Percentiles rank a stretch among this genome's conserved stretches.
Evolutionary conservation across 805 yeast species (phyloP).

Genomic region (Schwanniomyces pseudopolymorphus): DNA sequence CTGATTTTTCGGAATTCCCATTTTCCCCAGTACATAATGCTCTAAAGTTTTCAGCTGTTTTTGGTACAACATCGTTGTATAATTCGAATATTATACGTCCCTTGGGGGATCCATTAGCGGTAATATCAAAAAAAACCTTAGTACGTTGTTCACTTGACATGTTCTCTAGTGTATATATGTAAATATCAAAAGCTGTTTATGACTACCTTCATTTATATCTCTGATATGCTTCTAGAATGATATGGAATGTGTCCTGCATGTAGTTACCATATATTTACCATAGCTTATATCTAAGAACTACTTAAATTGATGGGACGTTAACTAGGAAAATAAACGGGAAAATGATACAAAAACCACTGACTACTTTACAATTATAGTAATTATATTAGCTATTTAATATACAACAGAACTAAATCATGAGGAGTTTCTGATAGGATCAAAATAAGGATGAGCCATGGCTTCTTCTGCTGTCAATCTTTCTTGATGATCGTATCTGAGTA

Average conservation of each 20-base stretch:
- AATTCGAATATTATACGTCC: slow-evolving; percentile 84
- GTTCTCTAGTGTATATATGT: not conserved
- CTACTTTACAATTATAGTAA: not conserved
- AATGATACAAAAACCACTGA: no score
- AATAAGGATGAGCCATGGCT: slow-evolving; percentile 77
- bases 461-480: slow-evolving; percentile 85
- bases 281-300: no score
- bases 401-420: slow-evolving; percentile 1
- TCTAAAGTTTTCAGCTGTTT: slow-evolving; percentile 86
- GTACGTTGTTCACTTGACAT: slow-evolving; percentile 20
- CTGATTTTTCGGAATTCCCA: slow-evolving; percentile 54
- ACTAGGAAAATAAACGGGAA: no score
- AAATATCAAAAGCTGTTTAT: not conserved
- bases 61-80: slow-evolving; percentile 72
- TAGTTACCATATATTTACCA: no score
- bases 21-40: slow-evolving; percentile 88
- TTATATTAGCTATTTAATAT: not conserved
- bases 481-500: slow-evolving; percentile 82
- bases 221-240: slow-evolving; percentile 5
- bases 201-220: not conserved
- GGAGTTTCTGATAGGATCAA: slow-evolving; percentile 29
- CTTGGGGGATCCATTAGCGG: slow-evolving; percentile 64
- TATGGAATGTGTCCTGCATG: slow-evolving; percentile 5
- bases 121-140: slow-evolving; percentile 74
- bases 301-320: no score